Conservation (phyloP, 306 rosid species). For the Phaseolus lunatus region DNA sequence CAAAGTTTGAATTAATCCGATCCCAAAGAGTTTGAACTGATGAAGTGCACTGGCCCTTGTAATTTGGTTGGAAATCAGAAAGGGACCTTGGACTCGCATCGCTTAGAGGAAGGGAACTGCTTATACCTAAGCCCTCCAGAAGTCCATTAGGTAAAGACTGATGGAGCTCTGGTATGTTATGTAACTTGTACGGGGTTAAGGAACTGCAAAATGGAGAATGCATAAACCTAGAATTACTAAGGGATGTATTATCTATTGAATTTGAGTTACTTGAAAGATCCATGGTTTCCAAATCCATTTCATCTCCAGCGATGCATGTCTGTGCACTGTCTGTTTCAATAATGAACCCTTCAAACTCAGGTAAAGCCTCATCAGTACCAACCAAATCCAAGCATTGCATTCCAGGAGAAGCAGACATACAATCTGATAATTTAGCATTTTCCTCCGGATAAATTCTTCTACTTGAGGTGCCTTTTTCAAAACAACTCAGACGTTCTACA, state of each 20-base stretch:
- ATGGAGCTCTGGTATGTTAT: slow-evolving; percentile 42
- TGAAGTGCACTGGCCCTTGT: slow-evolving; percentile 53
- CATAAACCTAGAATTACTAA: slow-evolving; percentile 65
- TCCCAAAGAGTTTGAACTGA: slow-evolving; percentile 84
- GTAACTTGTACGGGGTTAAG: slow-evolving; percentile 55
- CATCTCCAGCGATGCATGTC: slow-evolving; percentile 54
- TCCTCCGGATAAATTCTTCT: slow-evolving; percentile 47
- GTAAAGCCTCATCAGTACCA: slow-evolving; percentile 57
- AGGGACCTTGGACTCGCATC: slow-evolving; percentile 55
- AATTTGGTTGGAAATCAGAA: slow-evolving; percentile 64
- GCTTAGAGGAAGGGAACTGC: slow-evolving; percentile 49
- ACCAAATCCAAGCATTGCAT: slow-evolving; percentile 50
- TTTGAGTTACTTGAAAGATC: slow-evolving; percentile 51
- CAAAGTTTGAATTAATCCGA: slow-evolving; percentile 55
- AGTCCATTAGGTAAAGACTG: slow-evolving; percentile 78
- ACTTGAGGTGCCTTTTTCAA: slow-evolving; percentile 52
- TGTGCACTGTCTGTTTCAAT: slow-evolving; percentile 63
- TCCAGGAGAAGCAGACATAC: slow-evolving; percentile 53
- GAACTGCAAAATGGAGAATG: slow-evolving; percentile 66
- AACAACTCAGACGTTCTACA: slow-evolving; percentile 44
- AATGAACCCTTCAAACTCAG: slow-evolving; percentile 79
- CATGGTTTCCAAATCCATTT: slow-evolving; percentile 56
- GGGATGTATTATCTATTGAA: slow-evolving; percentile 58
- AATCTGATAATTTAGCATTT: slow-evolving; percentile 43
- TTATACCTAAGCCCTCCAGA: slow-evolving; percentile 60